Conservation (phyloP, 1,139 yeast genomes). For the Candida albicans region DNA sequence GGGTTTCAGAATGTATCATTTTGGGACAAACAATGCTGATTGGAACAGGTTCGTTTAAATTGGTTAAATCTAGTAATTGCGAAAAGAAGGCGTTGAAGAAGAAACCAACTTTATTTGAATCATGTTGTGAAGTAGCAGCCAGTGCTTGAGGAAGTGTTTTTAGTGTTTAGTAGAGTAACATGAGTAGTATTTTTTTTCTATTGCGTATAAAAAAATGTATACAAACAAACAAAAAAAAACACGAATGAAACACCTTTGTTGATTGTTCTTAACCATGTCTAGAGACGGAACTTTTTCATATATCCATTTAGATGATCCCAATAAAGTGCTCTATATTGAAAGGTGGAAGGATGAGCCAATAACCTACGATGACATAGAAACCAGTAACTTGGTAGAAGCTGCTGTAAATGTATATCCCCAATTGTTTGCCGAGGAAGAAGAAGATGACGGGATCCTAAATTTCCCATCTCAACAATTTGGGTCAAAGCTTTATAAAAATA, state of each 20-base stretch:
- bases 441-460: constrained; percentile 38
- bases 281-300: constrained; percentile 35
- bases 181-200: too few relatives aligned
- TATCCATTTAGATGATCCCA: constrained; percentile 39
- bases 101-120: constrained; percentile 64
- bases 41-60: constrained; percentile 95
- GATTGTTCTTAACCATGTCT: constrained; percentile 13
- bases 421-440: constrained; percentile 40
- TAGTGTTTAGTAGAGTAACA: too few relatives aligned
- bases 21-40: constrained; percentile 96
- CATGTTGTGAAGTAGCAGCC: constrained; percentile 32
- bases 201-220: not conserved
- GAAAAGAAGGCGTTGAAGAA: constrained; percentile 44
- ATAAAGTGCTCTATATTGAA: constrained; percentile 44
- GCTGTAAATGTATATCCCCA: constrained; percentile 38
- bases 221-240: not conserved
- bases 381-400: constrained; percentile 38
- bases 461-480: constrained; percentile 40
- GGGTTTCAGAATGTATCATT: constrained; percentile 97
- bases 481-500: constrained; percentile 38
- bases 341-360: constrained; percentile 44
- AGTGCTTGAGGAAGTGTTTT: constrained; percentile 13
- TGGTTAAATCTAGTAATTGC: constrained; percentile 60
- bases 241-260: not conserved
- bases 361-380: constrained; percentile 45